Evolutionary conservation across 2,329 filamentous ascomycete genomes (phyloP).

Genomic region (Pseudopithomyces maydicus): DNA sequence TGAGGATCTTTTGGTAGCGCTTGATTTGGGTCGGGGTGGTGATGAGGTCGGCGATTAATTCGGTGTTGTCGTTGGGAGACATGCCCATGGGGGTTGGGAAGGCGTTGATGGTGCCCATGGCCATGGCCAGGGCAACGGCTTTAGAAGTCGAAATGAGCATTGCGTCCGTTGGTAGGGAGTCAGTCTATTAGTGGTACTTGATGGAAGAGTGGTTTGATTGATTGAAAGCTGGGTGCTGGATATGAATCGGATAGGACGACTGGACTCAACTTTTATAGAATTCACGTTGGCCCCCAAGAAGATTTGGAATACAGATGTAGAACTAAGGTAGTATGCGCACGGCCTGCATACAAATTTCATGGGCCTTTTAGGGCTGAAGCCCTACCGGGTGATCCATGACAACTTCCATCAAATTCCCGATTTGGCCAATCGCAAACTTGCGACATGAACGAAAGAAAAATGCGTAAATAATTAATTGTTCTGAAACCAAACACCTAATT

Average conservation of each 20-base stretch:
- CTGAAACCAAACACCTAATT: too few species aligned
- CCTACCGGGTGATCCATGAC: not conserved
- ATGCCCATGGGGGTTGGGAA: conserved; percentile 6
- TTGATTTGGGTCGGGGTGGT: conserved; percentile 5
- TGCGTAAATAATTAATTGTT: too few species aligned
- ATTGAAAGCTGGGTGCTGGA: not conserved
- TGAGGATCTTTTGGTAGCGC: conserved; percentile 4
- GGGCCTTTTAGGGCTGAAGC: not conserved
- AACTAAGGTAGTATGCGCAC: not conserved
- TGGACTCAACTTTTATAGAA: not conserved
- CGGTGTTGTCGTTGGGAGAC: conserved; percentile 1
- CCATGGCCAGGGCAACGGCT: not conserved
- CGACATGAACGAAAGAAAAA: too few species aligned
- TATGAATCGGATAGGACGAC: not conserved
- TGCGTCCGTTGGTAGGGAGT: not conserved
- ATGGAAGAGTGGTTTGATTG: not conserved
- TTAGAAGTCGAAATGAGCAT: not conserved
- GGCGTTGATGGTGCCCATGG: not conserved
- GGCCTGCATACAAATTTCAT: not conserved
- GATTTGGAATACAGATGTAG: not conserved
- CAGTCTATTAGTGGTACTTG: too few species aligned
- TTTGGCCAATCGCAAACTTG: too few species aligned
- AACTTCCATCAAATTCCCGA: too few species aligned
- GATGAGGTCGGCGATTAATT: not conserved
- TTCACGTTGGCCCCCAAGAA: not conserved